Conservation (phyloP, 208 protist genomes). For the Herpetomonas samuelpessoai region DNA sequence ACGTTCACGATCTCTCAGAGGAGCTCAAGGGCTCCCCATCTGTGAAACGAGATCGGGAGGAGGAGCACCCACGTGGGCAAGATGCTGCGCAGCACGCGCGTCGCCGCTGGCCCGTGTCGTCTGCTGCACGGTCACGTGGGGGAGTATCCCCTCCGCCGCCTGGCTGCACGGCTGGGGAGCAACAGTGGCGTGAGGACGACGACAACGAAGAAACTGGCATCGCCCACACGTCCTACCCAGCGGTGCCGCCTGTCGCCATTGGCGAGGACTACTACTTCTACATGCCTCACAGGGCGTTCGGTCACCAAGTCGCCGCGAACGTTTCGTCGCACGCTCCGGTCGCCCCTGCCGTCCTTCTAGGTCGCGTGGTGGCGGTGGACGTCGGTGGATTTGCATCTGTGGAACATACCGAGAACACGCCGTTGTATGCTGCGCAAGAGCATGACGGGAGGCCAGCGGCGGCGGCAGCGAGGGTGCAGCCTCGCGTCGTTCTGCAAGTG, state of each 20-base stretch:
- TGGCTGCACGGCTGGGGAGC: too few relatives aligned
- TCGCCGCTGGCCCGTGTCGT: neutral
- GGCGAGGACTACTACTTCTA: slow-evolving; percentile 76
- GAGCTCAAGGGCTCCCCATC: neutral
- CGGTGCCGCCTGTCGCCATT: slow-evolving; percentile 21
- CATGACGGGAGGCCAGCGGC: neutral
- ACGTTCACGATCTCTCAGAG: neutral
- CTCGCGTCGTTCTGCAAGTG: slow-evolving; percentile 37
- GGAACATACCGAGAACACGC: too few relatives aligned
- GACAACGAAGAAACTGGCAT: slow-evolving; percentile 2
- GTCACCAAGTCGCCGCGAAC: slow-evolving; percentile 1
- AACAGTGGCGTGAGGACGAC: neutral
- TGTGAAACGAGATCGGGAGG: neutral
- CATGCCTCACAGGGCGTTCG: slow-evolving; percentile 9
- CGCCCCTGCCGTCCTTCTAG: slow-evolving; percentile 26
- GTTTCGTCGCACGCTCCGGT: slow-evolving; percentile 1
- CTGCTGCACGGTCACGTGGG: too few relatives aligned
- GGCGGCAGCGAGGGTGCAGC: neutral
- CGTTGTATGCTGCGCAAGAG: too few relatives aligned
- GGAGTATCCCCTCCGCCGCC: neutral
- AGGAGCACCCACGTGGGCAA: neutral
- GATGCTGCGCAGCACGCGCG: neutral
- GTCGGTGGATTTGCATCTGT: neutral
- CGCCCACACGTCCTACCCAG: neutral
- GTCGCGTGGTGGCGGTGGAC: slow-evolving; percentile 40